phyloP scores from a whole-genome alignment of 192 early-diverging fungal genomes.

The Podila epicladia region DNA sequence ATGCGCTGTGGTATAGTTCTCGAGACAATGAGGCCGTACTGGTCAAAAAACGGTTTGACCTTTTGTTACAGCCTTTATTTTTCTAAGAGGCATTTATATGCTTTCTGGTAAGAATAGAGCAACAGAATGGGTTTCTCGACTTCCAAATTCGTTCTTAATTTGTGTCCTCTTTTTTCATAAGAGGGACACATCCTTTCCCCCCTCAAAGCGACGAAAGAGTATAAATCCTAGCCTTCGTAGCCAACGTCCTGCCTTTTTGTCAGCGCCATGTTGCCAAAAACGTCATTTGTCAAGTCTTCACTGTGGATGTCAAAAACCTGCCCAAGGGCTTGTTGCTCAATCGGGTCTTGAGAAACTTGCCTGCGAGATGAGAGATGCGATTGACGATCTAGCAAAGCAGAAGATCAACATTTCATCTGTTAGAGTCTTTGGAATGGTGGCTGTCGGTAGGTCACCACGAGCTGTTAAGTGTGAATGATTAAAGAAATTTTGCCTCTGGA shows the following conservation, averaged over 20 bases:
- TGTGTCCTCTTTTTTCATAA: constrained; percentile 6
- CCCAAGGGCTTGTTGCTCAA: constrained; percentile 12
- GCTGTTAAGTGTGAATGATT: neutral
- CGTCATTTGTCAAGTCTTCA: constrained; percentile 8
- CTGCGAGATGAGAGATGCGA: constrained; percentile 18
- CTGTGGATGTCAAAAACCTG: constrained; percentile 5
- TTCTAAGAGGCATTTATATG: neutral
- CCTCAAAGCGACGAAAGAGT: constrained; percentile 14
- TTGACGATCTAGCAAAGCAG: constrained; percentile 21
- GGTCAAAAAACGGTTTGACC: constrained; percentile 6
- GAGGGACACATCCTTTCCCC: constrained; percentile 6
- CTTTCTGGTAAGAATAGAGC: constrained; percentile 11
- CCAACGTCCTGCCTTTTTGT: constrained; percentile 11
- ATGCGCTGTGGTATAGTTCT: constrained; percentile 8
- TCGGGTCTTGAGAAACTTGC: constrained; percentile 17
- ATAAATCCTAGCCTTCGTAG: constrained; percentile 1
- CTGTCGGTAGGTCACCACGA: constrained; percentile 8
- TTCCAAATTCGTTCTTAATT: neutral
- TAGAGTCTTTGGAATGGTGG: constrained; percentile 7
- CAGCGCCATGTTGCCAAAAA: constrained; percentile 4
- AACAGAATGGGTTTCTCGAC: neutral
- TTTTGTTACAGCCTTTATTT: constrained; percentile 11
- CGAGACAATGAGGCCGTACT: constrained; percentile 14
- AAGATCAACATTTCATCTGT: constrained; percentile 20
- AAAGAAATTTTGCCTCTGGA: neutral